Evolutionary conservation across 129 eudicot species (phyloP).

Genomic region (Mikania micrantha): DNA sequence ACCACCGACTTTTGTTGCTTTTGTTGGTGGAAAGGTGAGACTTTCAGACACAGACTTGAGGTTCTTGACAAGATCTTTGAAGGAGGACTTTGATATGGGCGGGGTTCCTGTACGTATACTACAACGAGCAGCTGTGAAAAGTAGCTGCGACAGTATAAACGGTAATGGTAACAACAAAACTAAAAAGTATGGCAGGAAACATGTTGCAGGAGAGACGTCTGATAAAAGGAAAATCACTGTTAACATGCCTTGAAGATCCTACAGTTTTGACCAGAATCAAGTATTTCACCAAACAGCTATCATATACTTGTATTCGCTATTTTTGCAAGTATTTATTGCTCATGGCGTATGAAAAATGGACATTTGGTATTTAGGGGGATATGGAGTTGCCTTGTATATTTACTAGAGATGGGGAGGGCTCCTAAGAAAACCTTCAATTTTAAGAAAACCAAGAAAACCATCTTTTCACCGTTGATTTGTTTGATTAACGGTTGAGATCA

Average conservation of each 20-base stretch:
- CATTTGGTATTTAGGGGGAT: too few species aligned
- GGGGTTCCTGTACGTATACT: conserved; percentile 84
- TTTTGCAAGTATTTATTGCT: too few species aligned
- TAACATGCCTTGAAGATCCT: background rate
- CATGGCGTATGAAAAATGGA: too few species aligned
- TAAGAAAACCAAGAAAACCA: too few species aligned
- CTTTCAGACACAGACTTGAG: conserved; percentile 79
- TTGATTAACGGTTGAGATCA: too few species aligned
- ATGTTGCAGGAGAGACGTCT: conserved; percentile 35
- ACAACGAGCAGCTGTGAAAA: conserved; percentile 49
- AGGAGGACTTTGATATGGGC: conserved; percentile 90
- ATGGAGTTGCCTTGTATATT: too few species aligned
- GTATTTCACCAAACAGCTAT: background rate
- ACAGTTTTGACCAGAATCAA: background rate
- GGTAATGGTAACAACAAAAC: conserved; percentile 22
- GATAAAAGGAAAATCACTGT: conserved; percentile 45
- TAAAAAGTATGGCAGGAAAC: conserved; percentile 24
- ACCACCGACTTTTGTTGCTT: conserved; percentile 96
- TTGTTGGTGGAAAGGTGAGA: conserved; percentile 63
- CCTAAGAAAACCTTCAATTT: too few species aligned
- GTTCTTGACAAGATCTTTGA: conserved; percentile 79
- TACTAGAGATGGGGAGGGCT: too few species aligned
- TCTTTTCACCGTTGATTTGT: too few species aligned
- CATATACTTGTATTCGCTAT: too few species aligned
- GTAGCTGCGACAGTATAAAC: conserved; percentile 12